These are phyloP conservation scores for Grosmannia clavigera DNA, from an alignment of 2,329 filamentous ascomycete species.

Conservation along the genomic window DNA sequence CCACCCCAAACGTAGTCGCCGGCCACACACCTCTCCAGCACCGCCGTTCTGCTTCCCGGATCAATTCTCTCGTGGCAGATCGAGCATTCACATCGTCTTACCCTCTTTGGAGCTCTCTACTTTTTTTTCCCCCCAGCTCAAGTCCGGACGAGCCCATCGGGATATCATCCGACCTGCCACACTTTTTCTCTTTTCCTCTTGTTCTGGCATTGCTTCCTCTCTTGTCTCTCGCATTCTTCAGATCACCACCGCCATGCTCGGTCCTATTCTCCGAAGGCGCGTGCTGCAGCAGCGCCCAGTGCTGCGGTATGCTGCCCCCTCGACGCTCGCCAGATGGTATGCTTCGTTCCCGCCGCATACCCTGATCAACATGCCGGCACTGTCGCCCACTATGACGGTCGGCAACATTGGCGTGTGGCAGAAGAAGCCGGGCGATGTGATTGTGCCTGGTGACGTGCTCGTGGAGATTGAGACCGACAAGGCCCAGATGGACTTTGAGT, in stretches of 20 bases:
- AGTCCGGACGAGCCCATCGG: too few species aligned
- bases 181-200: neutral
- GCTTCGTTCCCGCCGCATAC: constrained; percentile 90
- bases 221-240: neutral
- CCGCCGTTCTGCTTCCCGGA: neutral
- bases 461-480: constrained; percentile 93
- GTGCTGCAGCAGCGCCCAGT: constrained; percentile 39
- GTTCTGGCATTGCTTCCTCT: neutral
- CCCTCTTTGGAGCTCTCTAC: neutral
- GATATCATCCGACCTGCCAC: neutral
- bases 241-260: constrained; percentile 38
- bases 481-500: constrained; percentile 89
- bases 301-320: constrained; percentile 37
- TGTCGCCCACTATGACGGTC: constrained; percentile 94
- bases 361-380: constrained; percentile 92
- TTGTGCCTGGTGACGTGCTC: constrained; percentile 84
- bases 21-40: neutral
- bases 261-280: constrained; percentile 51
- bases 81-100: neutral
- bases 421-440: constrained; percentile 84
- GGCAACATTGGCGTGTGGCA: constrained; percentile 97
- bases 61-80: too few species aligned
- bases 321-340: constrained; percentile 49
- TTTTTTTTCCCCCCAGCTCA: too few species aligned
- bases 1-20: neutral